Evolutionary conservation across 345 rosid species (phyloP), one percentile per base, ranked within the genome.

Genomic region (Pistacia atlantica): DNA sequence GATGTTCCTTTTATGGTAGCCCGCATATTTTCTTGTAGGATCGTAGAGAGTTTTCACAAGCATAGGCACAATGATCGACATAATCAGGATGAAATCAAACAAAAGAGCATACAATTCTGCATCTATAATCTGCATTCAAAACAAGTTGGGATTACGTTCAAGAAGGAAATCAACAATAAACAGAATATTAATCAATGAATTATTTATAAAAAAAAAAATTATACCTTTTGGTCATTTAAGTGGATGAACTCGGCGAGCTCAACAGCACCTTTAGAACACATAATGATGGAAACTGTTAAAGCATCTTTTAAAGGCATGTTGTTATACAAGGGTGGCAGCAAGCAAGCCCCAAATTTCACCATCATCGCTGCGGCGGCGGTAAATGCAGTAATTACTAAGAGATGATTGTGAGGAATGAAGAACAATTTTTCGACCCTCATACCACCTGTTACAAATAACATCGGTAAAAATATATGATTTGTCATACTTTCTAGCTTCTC

Each of bases 21-120:
- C 83, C 18, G 82, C 88, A 54, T 87, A 89, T 76, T 82, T 88
- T 62, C 84, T 87, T 35, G 93, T 69, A 45, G 88, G 86, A 52
- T 89, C 87, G 51, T 86, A 85, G 69, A 91, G 81, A 22, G 8
- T 22, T 67, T 78, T 86, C 60, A 91, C 83, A 5, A 80, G 65
- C 10, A 88, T 54, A 1, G 92, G 97, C n/a, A 87, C 73, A 13
- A 85, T 7, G 46, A 71, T 72, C 2, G 86, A 78, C 9, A 73
- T 71, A 12, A 42, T 11, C 67, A 75, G 13, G 38, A 82, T 37
- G 61, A 51, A 8, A 56, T 45, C 1, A 65, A 17, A 10, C 65
- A 68, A 1, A 2, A 76, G 5, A 4, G 56, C 71, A 81, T 74
- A 74, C 5, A 22, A 18, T 3, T 49, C 60, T 1, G 18, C 49